Evolutionary conservation across 768 basidiomycete genomes (phyloP), one percentile per base, ranked within the genome.

Genomic region (Rossbeevera mucosa): DNA sequence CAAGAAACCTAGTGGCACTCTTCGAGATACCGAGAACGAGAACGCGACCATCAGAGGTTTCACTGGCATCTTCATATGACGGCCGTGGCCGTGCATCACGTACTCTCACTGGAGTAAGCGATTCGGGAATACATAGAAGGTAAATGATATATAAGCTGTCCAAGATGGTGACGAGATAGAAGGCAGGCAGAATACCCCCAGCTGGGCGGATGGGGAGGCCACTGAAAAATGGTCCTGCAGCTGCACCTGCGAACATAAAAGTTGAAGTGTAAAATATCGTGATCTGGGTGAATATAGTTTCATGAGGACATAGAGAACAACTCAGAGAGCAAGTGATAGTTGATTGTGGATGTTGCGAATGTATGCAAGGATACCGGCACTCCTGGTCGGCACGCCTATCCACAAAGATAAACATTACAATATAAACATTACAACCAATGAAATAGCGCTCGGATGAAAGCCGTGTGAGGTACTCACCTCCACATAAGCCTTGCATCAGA

Each of bases 191-290:
- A 9, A 79, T 59, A 14, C 72, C 69, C 5, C 76, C 77, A 1
- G 84, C 86, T 21, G 68, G 59, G 30, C 71, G 77, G 61, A 93
- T 80, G 36, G 91, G 62, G 30, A 88, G 52, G 46, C 80, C 76
- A 14, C 91, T 89, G 0, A 93, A 51, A 3, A 81, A 76, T 4
- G 93, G 93, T 0, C 93, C 93, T 18, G 88, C 26, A 1, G 85
- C 85, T 62, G 88, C 76, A n/a, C 93, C 93, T 9, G 72, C 63
- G 68, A 88, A 91, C 42, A 85, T 54, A 4, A 90, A 2, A 82
- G 69, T 41, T 73, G 72, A 28, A 87, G 66, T 1, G 89, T 88
- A 62, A 88, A 84, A 20, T 75, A 73, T 6, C 79, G 78, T 5
- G 87, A 82, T 47, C 88, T 89, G 51, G 7, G 7, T 41, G 22